A percentile compares a stretch with the other conserved stretches of the same genome.
phyloP scores from a whole-genome alignment of 176 grass and related monocot genomes.

The Pontederia crassipes region DNA sequence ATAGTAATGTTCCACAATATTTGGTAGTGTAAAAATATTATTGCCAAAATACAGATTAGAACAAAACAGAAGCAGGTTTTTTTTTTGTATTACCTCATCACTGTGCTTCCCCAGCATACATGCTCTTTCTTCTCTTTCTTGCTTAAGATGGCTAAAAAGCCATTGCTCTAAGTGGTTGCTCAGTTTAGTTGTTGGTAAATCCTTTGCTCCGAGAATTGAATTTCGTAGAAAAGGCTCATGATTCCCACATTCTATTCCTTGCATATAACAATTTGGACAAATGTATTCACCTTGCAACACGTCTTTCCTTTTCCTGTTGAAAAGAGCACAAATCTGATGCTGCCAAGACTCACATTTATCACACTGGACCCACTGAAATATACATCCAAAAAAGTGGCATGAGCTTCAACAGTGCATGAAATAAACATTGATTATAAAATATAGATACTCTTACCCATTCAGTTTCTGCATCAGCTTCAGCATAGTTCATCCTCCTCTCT shows the following conservation, averaged over 20 bases:
- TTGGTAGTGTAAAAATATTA: too few relatives aligned
- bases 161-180: slow-evolving; percentile 87
- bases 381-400: slow-evolving; percentile 16
- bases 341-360: slow-evolving; percentile 88
- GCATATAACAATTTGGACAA: slow-evolving; percentile 71
- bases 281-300: slow-evolving; percentile 50
- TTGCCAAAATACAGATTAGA: too few relatives aligned
- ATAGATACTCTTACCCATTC: slow-evolving; percentile 61
- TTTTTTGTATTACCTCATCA: slow-evolving; percentile 51
- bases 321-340: slow-evolving; percentile 95
- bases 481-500: slow-evolving; percentile 54
- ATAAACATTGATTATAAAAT: not conserved
- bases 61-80: not conserved
- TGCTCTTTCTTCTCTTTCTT: slow-evolving; percentile 59
- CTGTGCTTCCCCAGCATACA: slow-evolving; percentile 33
- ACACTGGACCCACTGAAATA: slow-evolving; percentile 84
- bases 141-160: slow-evolving; percentile 54
- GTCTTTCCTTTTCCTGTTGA: slow-evolving; percentile 58
- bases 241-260: slow-evolving; percentile 46
- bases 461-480: slow-evolving; percentile 85
- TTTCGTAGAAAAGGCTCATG: slow-evolving; percentile 22
- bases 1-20: too few relatives aligned
- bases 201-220: slow-evolving; percentile 51
- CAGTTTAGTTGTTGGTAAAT: slow-evolving; percentile 67
- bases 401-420: slow-evolving; percentile 1